Evolutionary conservation across 192 early-diverging fungal genomes (phyloP), one percentile per base, ranked within the genome.

Genomic region (Neocallimastix lanati): DNA sequence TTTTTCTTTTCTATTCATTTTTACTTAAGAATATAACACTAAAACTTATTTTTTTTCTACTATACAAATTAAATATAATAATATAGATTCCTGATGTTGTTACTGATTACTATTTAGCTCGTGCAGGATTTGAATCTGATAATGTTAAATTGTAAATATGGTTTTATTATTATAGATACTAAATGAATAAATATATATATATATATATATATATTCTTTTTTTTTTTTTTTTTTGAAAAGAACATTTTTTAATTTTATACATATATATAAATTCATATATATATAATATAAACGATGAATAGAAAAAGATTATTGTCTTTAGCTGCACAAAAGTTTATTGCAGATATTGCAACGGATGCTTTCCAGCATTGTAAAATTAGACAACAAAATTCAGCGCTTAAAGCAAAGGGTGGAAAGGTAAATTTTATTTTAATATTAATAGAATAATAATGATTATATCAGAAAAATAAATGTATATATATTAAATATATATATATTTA

Each of bases 61-160:
- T n/a, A n/a, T n/a, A n/a, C n/a, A n/a, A n/a, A n/a, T n/a, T n/a
- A n/a, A n/a, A n/a, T n/a, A n/a, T n/a, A 76, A 15, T 78, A 14
- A 35, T 28, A 29, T 82, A 93, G 92, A 95, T 96, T 76, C 96
- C 96, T 37, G 96, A 97, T 81, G 92, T 93, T 29, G 92, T 97
- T 16, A 96, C 95, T 15, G 96, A 99, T 82, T 95, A 99, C 82
- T 95, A 96, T 81, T 82, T 95, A 15, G 85, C 88, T 78, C 84
- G 88, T 67, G 89, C 92, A 14, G 94, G 93, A 21, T 91, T 94
- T 79, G 88, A 92, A 50, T 93, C 91, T 79, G 90, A 92, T 78
- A 93, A 95, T 85, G 85, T 91, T 30, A 82, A 93, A 77, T 86
- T 94, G 90, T 91, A 84, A n/a, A 86, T 85, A n/a, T n/a, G n/a